phyloP scores from a whole-genome alignment of 345 rosid species.

The Boechera divaricarpa region DNA sequence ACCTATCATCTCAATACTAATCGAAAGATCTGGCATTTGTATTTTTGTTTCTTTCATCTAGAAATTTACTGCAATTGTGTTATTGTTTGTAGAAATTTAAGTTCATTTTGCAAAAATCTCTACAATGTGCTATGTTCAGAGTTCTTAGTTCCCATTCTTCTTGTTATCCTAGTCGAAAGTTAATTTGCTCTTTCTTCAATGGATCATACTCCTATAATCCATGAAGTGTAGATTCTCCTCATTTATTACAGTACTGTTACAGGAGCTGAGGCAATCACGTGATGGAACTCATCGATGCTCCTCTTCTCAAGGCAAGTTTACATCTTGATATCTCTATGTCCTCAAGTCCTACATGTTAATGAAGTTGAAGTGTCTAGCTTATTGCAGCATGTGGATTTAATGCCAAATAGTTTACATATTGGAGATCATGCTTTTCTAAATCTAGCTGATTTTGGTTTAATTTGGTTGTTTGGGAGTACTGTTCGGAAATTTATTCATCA shows the following conservation, averaged over 20 bases:
- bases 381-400: not conserved
- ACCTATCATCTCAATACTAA: slow-evolving; percentile 6
- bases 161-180: not conserved
- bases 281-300: not conserved
- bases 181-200: not conserved
- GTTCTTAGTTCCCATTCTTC: not conserved
- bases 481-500: not conserved
- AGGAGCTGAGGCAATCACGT: not conserved
- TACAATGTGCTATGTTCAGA: not conserved
- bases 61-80: not conserved
- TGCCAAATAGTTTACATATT: not conserved
- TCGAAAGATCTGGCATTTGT: not conserved
- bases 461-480: not conserved
- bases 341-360: not conserved
- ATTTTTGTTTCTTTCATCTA: slow-evolving; percentile 4
- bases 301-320: not conserved
- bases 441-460: not conserved
- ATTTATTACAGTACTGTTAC: not conserved
- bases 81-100: slow-evolving; percentile 5
- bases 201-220: not conserved
- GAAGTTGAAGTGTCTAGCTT: no score
- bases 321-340: no score
- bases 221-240: not conserved
- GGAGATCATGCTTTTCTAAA: not conserved
- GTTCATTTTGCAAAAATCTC: not conserved